A percentile compares a stretch with the other conserved stretches of the same genome.
Conservation (phyloP, 2,329 filamentous ascomycete species). For the Incumbomyces delicatus region DNA sequence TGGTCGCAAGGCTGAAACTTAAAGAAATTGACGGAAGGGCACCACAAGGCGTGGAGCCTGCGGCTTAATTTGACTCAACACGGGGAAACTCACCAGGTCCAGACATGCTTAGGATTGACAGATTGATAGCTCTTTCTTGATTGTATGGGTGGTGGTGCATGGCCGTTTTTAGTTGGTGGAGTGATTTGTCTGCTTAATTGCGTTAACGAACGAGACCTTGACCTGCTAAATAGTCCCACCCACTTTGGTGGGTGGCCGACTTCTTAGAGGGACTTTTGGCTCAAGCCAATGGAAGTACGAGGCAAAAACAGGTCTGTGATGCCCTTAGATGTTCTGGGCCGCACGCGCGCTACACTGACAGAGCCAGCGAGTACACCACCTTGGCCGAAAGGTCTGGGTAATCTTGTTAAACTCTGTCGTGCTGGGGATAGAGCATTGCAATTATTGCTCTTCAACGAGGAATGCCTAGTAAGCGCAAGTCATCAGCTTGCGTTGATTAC, state of each 20-base stretch:
- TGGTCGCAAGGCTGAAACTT: slow-evolving; percentile 26
- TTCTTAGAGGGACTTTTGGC: slow-evolving; percentile 33
- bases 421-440: slow-evolving; percentile 36
- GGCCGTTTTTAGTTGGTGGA: slow-evolving; percentile 33
- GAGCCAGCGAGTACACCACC: slow-evolving; percentile 34
- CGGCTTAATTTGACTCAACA: slow-evolving; percentile 35
- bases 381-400: slow-evolving; percentile 34
- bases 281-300: slow-evolving; percentile 27
- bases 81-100: slow-evolving; percentile 13
- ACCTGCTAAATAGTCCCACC: slow-evolving; percentile 20
- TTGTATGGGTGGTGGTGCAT: slow-evolving; percentile 32
- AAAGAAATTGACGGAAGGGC: slow-evolving; percentile 30
- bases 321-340: slow-evolving; percentile 27
- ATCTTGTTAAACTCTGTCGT: slow-evolving; percentile 38
- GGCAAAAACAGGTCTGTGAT: slow-evolving; percentile 22
- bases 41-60: slow-evolving; percentile 28
- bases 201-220: slow-evolving; percentile 25
- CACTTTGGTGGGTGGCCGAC: slow-evolving; percentile 27
- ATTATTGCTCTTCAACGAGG: slow-evolving; percentile 39
- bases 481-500: slow-evolving; percentile 38
- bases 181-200: slow-evolving; percentile 39
- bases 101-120: slow-evolving; percentile 35
- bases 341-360: slow-evolving; percentile 33
- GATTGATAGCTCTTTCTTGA: slow-evolving; percentile 36
- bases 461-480: slow-evolving; percentile 37